A percentile compares a stretch with the other conserved stretches of the same genome.
Evolutionary conservation across 129 eudicot genomes (phyloP).

Genomic region (sunflower (Helianthus annuus)): DNA sequence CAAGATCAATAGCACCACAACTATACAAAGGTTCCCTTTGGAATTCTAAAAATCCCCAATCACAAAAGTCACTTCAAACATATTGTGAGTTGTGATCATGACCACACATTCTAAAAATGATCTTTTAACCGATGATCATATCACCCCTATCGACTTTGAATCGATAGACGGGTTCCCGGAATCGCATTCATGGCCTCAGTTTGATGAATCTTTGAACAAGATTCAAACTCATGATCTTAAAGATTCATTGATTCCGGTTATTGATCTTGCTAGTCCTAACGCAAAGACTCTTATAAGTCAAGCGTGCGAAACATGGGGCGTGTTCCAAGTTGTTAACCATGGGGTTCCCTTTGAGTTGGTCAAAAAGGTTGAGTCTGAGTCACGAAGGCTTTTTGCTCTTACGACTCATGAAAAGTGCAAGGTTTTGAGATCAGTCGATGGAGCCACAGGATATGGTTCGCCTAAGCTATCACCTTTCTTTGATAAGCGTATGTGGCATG

Average conservation of each 20-base stretch:
- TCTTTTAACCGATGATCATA: conserved; percentile 30
- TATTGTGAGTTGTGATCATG: conserved; percentile 26
- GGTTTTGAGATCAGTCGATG: conserved; percentile 51
- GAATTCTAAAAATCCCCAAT: neutral
- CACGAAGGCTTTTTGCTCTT: conserved; percentile 48
- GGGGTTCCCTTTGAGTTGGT: conserved; percentile 44
- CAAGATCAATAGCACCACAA: neutral
- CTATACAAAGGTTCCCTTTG: neutral
- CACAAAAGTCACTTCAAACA: neutral
- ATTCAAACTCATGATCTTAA: neutral
- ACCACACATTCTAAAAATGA: conserved; percentile 44
- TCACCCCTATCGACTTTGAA: conserved; percentile 61
- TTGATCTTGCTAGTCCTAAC: conserved; percentile 47
- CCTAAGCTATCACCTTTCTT: conserved; percentile 51
- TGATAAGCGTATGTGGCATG: conserved; percentile 75
- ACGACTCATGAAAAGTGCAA: conserved; percentile 47
- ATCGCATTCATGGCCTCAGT: conserved; percentile 54
- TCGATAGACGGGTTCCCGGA: conserved; percentile 51
- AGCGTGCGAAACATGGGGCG: conserved; percentile 64
- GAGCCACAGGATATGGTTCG: conserved; percentile 68
- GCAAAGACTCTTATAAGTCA: conserved; percentile 39
- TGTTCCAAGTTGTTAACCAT: conserved; percentile 68
- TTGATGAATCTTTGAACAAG: conserved; percentile 15
- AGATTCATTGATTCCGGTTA: conserved; percentile 38
- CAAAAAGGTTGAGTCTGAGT: conserved; percentile 45